A percentile compares a stretch with the other conserved stretches of the same genome.
phyloP scores from a whole-genome alignment of 768 basidiomycete genomes.

The Tubosaeta sp. region DNA sequence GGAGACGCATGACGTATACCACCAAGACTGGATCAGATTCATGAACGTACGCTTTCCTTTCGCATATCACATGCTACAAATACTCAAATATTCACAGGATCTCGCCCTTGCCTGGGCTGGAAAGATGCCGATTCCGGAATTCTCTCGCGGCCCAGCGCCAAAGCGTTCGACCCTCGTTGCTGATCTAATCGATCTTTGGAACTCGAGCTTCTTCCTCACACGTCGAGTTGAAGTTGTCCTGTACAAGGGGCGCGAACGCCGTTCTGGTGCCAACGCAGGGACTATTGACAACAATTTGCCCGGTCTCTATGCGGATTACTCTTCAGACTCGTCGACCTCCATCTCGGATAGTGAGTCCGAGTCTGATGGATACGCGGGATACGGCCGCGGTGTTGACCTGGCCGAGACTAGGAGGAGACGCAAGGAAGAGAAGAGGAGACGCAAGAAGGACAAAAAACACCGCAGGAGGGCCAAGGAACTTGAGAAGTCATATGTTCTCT shows the following conservation, averaged over 20 bases:
- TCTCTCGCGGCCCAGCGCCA: conserved; percentile 45
- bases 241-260: conserved; percentile 75
- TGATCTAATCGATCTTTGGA: conserved; percentile 81
- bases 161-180: conserved; percentile 57
- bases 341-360: conserved; percentile 43
- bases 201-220: conserved; percentile 64
- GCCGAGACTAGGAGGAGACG: conserved; percentile 50
- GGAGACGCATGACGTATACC: conserved; percentile 70
- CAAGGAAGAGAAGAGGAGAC: conserved; percentile 56
- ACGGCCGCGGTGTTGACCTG: conserved; percentile 45
- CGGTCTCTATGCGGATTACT: conserved; percentile 40
- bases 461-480: conserved; percentile 54
- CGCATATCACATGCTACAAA: neutral
- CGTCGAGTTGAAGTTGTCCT: conserved; percentile 77
- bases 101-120: conserved; percentile 72
- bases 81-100: conserved; percentile 44
- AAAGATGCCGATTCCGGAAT: conserved; percentile 60
- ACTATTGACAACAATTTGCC: conserved; percentile 51
- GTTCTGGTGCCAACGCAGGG: conserved; percentile 61
- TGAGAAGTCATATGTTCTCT: conserved; percentile 61
- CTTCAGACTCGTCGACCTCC: conserved; percentile 37
- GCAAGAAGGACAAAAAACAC: conserved; percentile 60
- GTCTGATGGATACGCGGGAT: conserved; percentile 38
- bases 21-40: conserved; percentile 76
- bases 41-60: conserved; percentile 56